Conservation (phyloP, 2,329 filamentous ascomycete genomes). For the Talaromyces verruculosus region DNA sequence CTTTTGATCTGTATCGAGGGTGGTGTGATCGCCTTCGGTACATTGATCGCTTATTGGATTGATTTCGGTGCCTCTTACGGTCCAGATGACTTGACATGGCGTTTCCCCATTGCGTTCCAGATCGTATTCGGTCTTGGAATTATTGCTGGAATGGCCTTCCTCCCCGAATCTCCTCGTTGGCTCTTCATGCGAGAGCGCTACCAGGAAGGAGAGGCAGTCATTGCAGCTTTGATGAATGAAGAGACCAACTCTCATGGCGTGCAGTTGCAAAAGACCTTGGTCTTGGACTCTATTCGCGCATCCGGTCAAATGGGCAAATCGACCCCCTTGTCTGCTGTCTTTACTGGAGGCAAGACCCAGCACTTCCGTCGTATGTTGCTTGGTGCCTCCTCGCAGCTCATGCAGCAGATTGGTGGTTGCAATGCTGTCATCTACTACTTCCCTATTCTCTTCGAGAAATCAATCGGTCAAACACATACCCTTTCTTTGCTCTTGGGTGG, state of each 20-base stretch:
- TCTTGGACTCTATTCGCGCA: slow-evolving; percentile 59
- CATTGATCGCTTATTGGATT: slow-evolving; percentile 30
- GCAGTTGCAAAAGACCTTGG: slow-evolving; percentile 56
- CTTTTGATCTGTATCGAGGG: slow-evolving; percentile 57
- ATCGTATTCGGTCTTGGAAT: slow-evolving; percentile 48
- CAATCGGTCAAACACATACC: slow-evolving; percentile 39
- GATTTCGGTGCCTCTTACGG: slow-evolving; percentile 28
- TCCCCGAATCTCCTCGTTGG: slow-evolving; percentile 39
- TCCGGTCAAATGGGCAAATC: slow-evolving; percentile 26
- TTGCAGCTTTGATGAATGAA: slow-evolving; percentile 48
- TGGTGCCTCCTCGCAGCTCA: slow-evolving; percentile 42
- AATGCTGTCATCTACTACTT: slow-evolving; percentile 54
- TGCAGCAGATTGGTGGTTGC: slow-evolving; percentile 53
- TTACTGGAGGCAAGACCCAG: slow-evolving; percentile 37
- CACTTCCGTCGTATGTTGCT: slow-evolving; percentile 44
- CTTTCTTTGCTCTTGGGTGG: slow-evolving; percentile 53
- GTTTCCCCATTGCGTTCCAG: slow-evolving; percentile 52
- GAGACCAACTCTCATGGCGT: slow-evolving; percentile 55
- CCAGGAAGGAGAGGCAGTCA: slow-evolving; percentile 47
- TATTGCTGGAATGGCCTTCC: slow-evolving; percentile 35
- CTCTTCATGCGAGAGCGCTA: slow-evolving; percentile 51
- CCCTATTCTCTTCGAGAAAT: slow-evolving; percentile 52
- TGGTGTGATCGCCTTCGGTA: slow-evolving; percentile 42
- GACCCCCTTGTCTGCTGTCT: slow-evolving; percentile 23
- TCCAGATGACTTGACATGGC: slow-evolving; percentile 39